phyloP scores from a whole-genome alignment of 345 rosid species.

The Camelina neglecta region DNA sequence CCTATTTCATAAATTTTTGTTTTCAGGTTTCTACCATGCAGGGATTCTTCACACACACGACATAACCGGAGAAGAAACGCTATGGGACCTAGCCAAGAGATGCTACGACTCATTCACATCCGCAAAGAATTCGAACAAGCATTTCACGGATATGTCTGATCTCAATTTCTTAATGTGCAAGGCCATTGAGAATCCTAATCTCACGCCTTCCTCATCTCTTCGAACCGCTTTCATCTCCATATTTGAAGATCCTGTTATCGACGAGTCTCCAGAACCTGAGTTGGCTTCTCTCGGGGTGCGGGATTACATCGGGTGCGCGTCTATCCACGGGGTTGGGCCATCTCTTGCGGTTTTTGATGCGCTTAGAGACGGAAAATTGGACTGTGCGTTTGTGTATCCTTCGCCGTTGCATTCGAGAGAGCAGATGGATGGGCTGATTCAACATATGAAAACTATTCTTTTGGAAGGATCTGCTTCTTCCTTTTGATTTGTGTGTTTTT shows the following conservation, averaged over 20 bases:
- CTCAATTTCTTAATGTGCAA: slow-evolving; percentile 79
- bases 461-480: slow-evolving; percentile 41
- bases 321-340: slow-evolving; percentile 78
- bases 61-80: slow-evolving; percentile 51
- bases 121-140: slow-evolving; percentile 67
- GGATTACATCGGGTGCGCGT: slow-evolving; percentile 69
- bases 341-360: slow-evolving; percentile 69
- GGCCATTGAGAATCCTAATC: slow-evolving; percentile 78
- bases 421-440: slow-evolving; percentile 61
- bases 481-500: slow-evolving; percentile 13
- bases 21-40: slow-evolving; percentile 78
- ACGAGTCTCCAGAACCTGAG: slow-evolving; percentile 37
- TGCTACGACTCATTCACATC: slow-evolving; percentile 52
- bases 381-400: slow-evolving; percentile 73
- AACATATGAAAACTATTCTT: slow-evolving; percentile 60
- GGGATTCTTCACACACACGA: slow-evolving; percentile 75
- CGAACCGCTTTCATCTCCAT: slow-evolving; percentile 71
- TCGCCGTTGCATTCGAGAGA: slow-evolving; percentile 81
- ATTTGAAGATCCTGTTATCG: slow-evolving; percentile 66
- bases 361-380: slow-evolving; percentile 61
- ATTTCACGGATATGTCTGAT: slow-evolving; percentile 77
- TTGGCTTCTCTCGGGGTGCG: slow-evolving; percentile 48
- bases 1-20: too few species aligned
- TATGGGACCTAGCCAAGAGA: slow-evolving; percentile 74
- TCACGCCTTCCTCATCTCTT: slow-evolving; percentile 69